A percentile compares a stretch with the other conserved stretches of the same genome.
phyloP scores from a whole-genome alignment of 768 basidiomycete species.

The Suillus occidentalis region DNA sequence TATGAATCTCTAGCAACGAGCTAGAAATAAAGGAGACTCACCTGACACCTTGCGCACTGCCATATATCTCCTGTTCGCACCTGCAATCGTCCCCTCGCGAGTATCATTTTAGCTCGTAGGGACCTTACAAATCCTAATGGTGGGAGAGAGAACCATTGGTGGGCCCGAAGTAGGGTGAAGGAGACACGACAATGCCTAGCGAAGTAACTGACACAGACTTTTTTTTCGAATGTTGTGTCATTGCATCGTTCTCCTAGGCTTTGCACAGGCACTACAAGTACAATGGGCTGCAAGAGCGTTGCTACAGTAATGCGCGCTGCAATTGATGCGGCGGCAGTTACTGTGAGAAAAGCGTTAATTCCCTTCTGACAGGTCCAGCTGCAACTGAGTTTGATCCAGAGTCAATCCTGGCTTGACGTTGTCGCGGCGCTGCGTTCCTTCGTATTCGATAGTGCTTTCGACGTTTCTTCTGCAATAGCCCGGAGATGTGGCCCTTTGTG shows the following conservation, averaged over 20 bases:
- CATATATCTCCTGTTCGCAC: no score
- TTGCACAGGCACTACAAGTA: neutral
- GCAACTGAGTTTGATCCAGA: no score
- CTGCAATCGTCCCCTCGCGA: neutral
- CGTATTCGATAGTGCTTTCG: no score
- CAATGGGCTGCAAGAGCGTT: neutral
- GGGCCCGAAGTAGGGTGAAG: no score
- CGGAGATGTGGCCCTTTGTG: no score
- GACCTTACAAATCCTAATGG: neutral
- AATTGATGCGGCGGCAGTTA: neutral
- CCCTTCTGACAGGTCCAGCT: neutral
- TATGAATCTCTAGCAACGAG: neutral
- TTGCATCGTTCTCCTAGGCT: no score
- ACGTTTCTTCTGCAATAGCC: no score
- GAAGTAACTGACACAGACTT: neutral
- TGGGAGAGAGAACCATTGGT: neutral
- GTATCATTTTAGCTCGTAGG: neutral
- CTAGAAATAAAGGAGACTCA: neutral
- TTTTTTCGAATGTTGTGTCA: no score
- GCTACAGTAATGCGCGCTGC: no score
- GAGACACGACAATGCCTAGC: neutral
- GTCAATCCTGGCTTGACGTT: slow-evolving; percentile 72
- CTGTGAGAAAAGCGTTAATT: neutral
- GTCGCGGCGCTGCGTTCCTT: slow-evolving; percentile 31
- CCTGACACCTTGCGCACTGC: neutral